Conservation (phyloP, 805 yeast species). For the Ascoidea rubescens region DNA sequence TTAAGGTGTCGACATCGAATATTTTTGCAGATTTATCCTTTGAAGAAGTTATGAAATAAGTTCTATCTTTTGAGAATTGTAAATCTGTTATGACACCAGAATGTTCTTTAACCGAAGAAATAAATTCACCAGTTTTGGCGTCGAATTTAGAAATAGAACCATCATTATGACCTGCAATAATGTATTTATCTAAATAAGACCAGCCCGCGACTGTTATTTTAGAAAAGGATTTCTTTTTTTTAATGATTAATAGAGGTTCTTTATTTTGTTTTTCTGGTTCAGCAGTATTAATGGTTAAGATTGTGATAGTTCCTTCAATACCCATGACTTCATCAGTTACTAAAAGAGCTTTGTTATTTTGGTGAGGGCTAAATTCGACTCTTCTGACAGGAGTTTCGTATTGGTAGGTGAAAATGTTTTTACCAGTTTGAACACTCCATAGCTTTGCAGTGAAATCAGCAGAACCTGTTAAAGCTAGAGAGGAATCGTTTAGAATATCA, state of each 20-base stretch:
- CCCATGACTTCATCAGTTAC: conserved; percentile 92
- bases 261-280: conserved; percentile 29
- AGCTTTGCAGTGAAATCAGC: conserved; percentile 79
- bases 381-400: conserved; percentile 80
- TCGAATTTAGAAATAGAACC: conserved; percentile 77
- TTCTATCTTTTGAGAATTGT: conserved; percentile 75
- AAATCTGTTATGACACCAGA: conserved; percentile 83
- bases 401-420: conserved; percentile 56
- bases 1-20: conserved; percentile 64
- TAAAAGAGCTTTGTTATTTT: conserved; percentile 51
- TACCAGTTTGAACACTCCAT: conserved; percentile 76
- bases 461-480: conserved; percentile 70
- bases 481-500: conserved; percentile 65
- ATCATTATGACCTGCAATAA: conserved; percentile 80
- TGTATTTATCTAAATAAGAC: conserved; percentile 60
- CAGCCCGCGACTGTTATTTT: conserved; percentile 79
- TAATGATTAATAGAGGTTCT: conserved; percentile 46
- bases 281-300: conserved; percentile 47
- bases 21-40: conserved; percentile 80
- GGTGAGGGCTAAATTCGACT: conserved; percentile 65
- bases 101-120: conserved; percentile 35
- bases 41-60: conserved; percentile 86
- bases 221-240: conserved; percentile 42
- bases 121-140: conserved; percentile 56
- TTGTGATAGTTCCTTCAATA: conserved; percentile 57